These are phyloP conservation scores for Cladosporium austrohemisphaericum DNA, from an alignment of 2,329 filamentous ascomycete species.

Conservation along the genomic window DNA sequence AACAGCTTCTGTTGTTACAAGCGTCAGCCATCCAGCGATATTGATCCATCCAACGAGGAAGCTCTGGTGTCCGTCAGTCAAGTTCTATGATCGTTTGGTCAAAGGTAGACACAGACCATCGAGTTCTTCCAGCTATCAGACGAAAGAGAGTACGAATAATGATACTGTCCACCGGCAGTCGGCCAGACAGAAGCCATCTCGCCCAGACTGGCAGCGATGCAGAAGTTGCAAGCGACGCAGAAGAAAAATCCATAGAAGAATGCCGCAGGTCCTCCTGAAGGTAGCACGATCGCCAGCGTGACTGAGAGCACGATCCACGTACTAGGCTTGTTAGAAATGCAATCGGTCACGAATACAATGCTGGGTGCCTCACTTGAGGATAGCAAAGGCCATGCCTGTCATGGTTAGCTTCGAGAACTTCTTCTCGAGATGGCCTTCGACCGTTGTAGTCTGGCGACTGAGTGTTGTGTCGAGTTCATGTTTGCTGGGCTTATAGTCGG, in stretches of 20 bases:
- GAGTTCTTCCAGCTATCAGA: background rate
- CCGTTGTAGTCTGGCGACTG: background rate
- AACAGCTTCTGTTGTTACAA: slow-evolving; percentile 62
- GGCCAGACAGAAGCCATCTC: slow-evolving; percentile 66
- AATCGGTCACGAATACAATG: no score
- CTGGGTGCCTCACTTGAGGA: slow-evolving; percentile 46
- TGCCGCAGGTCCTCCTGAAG: slow-evolving; percentile 63
- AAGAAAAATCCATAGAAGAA: slow-evolving; percentile 63
- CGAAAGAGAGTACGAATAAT: slow-evolving; percentile 38
- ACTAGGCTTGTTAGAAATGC: background rate
- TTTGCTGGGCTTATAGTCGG: background rate
- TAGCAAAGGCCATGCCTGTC: slow-evolving; percentile 56
- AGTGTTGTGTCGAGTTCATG: background rate
- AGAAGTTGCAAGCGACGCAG: slow-evolving; percentile 59
- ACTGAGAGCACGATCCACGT: slow-evolving; percentile 55
- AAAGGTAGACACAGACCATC: background rate
- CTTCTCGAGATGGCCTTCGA: slow-evolving; percentile 38
- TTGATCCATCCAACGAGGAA: slow-evolving; percentile 55
- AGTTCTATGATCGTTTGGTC: background rate
- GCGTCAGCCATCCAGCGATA: slow-evolving; percentile 61
- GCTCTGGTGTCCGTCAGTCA: background rate
- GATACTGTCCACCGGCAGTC: slow-evolving; percentile 57
- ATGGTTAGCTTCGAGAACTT: slow-evolving; percentile 55
- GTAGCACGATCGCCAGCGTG: slow-evolving; percentile 55
- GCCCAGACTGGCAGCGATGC: slow-evolving; percentile 61